Conservation (phyloP, 2,329 filamentous ascomycete species). For the Phialophora tarda region DNA sequence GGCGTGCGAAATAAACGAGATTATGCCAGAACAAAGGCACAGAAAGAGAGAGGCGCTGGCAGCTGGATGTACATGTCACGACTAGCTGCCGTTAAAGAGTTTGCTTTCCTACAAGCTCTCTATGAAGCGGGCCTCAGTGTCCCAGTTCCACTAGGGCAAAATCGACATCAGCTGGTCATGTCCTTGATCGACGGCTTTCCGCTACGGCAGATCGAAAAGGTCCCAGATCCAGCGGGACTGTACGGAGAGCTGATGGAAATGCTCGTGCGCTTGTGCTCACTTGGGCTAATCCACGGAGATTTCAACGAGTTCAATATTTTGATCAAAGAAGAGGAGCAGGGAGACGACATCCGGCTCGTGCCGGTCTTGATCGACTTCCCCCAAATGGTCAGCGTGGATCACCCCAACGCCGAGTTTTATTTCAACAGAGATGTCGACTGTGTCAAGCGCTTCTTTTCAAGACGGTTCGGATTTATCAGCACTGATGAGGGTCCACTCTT, state of each 20-base stretch:
- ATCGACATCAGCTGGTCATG: conserved; percentile 96
- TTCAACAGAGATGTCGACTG: conserved; percentile 96
- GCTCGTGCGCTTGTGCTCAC: conserved; percentile 79
- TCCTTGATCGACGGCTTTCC: conserved; percentile 89
- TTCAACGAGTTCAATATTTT: conserved; percentile 99
- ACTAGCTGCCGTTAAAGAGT: conserved; percentile 91
- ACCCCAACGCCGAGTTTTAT: conserved; percentile 92
- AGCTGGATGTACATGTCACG: conserved; percentile 99
- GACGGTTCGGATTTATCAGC: conserved; percentile 84
- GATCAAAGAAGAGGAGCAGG: conserved; percentile 71
- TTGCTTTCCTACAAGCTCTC: conserved; percentile 89
- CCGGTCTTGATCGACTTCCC: conserved; percentile 97
- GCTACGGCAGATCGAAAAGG: conserved; percentile 81
- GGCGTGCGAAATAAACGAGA: conserved; percentile 90
- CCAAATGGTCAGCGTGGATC: conserved; percentile 96
- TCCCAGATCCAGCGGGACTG: conserved; percentile 81
- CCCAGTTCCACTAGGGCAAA: conserved; percentile 85
- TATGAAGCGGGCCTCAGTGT: conserved; percentile 85
- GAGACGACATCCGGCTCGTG: conserved; percentile 55
- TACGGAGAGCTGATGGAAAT: conserved; percentile 91
- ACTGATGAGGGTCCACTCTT: conserved; percentile 85
- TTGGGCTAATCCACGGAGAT: conserved; percentile 94
- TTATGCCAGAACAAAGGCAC: conserved; percentile 74
- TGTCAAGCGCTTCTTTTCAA: conserved; percentile 90
- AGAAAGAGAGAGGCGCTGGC: conserved; percentile 60